Conservation (phyloP, 768 basidiomycete genomes). For the Mycena albidolilacea region DNA sequence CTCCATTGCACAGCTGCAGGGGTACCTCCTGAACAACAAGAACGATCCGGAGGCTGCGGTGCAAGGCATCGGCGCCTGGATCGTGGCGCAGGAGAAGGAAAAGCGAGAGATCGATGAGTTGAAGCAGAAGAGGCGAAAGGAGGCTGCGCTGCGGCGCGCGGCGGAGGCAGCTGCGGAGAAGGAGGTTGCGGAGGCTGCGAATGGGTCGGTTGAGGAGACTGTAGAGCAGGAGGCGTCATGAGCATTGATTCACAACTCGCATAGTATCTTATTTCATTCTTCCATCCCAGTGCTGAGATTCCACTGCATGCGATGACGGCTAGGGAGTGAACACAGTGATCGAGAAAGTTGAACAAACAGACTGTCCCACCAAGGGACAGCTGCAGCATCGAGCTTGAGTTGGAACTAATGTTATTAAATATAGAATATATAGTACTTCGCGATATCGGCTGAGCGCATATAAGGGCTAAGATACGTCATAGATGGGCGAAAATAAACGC, state of each 20-base stretch:
- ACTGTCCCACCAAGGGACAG: too few relatives aligned
- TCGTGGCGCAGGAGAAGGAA: conserved; percentile 33
- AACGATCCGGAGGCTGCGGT: conserved; percentile 37
- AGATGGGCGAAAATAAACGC: background rate
- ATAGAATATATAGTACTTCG: background rate
- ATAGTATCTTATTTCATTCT: background rate
- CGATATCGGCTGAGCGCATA: background rate
- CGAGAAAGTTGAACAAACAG: too few relatives aligned
- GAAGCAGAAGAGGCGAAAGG: conserved; percentile 30
- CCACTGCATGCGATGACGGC: too few relatives aligned
- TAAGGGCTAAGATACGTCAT: background rate
- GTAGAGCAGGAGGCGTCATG: background rate
- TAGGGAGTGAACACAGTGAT: too few relatives aligned
- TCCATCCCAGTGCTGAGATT: background rate
- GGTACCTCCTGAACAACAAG: conserved; percentile 49
- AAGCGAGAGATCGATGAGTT: conserved; percentile 31
- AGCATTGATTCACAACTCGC: background rate
- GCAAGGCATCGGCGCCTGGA: conserved; percentile 27
- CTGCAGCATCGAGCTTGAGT: too few relatives aligned
- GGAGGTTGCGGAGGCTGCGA: conserved; percentile 17
- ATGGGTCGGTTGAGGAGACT: background rate
- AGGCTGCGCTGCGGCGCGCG: conserved; percentile 29
- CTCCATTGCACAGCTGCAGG: conserved; percentile 56
- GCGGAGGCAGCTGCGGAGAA: conserved; percentile 31
- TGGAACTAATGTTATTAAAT: background rate